phyloP scores from a whole-genome alignment of 306 rosid genomes.

The Acacia melanoxylon region DNA sequence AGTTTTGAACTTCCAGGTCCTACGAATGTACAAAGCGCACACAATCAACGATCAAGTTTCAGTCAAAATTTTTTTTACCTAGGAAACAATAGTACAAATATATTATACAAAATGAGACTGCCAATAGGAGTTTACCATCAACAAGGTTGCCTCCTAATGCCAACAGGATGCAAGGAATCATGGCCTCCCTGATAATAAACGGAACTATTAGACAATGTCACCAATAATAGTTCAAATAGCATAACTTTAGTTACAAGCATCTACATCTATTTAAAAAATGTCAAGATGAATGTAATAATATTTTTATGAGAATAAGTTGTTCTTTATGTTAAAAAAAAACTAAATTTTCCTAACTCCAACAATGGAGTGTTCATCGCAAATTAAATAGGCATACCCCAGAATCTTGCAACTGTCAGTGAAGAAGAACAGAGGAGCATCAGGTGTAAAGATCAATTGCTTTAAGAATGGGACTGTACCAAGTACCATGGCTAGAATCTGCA shows the following conservation, averaged over 20 bases:
- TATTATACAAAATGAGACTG: not conserved
- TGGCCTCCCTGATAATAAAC: constrained; percentile 84
- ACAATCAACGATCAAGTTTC: constrained; percentile 10
- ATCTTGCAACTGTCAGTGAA: constrained; percentile 97
- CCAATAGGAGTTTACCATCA: constrained; percentile 64
- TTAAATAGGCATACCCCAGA: constrained; percentile 75
- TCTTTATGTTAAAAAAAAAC: not conserved
- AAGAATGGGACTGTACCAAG: constrained; percentile 78
- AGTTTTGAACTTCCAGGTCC: constrained; percentile 99
- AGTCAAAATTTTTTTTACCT: constrained; percentile 5
- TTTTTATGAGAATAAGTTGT: not conserved
- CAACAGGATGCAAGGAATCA: constrained; percentile 98
- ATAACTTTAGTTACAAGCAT: not conserved
- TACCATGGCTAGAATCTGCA: constrained; percentile 89
- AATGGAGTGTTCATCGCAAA: constrained; percentile 11
- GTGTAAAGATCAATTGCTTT: constrained; percentile 68
- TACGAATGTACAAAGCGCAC: constrained; percentile 38
- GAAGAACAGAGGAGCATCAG: constrained; percentile 87
- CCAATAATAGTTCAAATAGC: constrained; percentile 15
- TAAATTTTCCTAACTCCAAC: constrained; percentile 9
- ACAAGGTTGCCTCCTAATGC: constrained; percentile 97
- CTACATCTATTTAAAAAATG: constrained; percentile 1
- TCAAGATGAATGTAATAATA: not conserved
- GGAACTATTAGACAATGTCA: constrained; percentile 30
- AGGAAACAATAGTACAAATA: not conserved